Conservation (phyloP, 2,329 filamentous ascomycete genomes). For the Nigrospora sphaerica region DNA sequence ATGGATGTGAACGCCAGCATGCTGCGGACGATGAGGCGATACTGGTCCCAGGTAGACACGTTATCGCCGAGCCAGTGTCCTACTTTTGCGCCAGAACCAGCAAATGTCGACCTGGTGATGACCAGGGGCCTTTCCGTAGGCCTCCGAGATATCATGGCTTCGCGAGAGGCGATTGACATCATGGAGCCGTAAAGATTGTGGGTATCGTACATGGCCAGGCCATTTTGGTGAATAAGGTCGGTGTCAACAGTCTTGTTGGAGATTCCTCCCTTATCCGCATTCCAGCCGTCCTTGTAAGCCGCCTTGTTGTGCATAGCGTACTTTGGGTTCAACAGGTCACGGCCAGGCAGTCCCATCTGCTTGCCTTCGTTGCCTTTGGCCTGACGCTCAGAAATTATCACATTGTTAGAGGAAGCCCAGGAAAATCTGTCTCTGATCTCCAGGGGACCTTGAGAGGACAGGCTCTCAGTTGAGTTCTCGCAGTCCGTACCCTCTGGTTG, state of each 20-base stretch:
- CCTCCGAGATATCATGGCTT: constrained; percentile 59
- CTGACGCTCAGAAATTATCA: too few species aligned
- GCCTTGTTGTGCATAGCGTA: constrained; percentile 60
- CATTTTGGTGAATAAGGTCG: constrained; percentile 61
- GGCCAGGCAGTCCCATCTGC: constrained; percentile 50
- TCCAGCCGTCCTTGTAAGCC: constrained; percentile 33
- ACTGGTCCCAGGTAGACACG: not conserved
- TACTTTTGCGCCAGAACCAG: constrained; percentile 61
- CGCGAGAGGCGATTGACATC: constrained; percentile 61
- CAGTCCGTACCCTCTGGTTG: constrained; percentile 46
- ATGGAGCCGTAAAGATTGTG: constrained; percentile 73
- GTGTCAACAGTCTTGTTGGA: constrained; percentile 58
- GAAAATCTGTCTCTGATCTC: too few species aligned
- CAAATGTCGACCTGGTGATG: constrained; percentile 71
- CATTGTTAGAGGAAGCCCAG: too few species aligned
- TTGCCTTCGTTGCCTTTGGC: too few species aligned
- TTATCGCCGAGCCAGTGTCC: constrained; percentile 27
- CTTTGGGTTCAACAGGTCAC: constrained; percentile 56
- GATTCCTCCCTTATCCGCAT: constrained; percentile 36
- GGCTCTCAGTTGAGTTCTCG: too few species aligned
- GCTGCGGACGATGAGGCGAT: not conserved
- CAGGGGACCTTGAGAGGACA: too few species aligned
- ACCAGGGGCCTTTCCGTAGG: constrained; percentile 60
- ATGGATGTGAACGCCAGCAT: constrained; percentile 27
- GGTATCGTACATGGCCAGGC: constrained; percentile 63